Base-by-base conservation (phyloP, 768 basidiomycete species). In the Termitomyces sp. region DNA sequence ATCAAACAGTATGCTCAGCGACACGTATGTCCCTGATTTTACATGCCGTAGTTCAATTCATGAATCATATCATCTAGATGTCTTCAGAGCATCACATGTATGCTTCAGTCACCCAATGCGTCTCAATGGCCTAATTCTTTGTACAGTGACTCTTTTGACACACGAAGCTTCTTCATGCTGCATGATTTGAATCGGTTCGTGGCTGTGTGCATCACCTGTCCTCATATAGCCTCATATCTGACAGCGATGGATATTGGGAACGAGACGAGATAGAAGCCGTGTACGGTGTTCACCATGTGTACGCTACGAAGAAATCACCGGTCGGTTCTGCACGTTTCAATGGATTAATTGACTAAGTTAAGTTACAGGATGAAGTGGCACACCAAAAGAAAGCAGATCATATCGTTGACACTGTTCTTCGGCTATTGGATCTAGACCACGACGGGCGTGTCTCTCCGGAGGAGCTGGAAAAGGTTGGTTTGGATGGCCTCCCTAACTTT, bases 261-360 rank as follows among this genome's bases (percentile, higher is more conserved):
- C 77, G 78, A 58, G 86, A 86, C 55, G 96, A 99, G 70, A 89
- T 99, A 59, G 90, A 97, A 71, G 94, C 94, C 20, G 85, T 99
- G 39, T 99, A 99, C 63, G 96, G 96, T 54, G 88, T 98, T 8
- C 94, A 97, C 70, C 95, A 98, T 66, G 80, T 93, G 56, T 92
- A 88, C 69, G 90, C 87, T 45, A 87, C 87, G 76, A 87, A 87
- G 74, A 83, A 88, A 72, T 90, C 86, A 33, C 87, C 84, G 79
- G 89, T 81, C 57, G 0, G 45, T 45, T 22, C 16, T 56, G 37
- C 41, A 28, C 20, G n/a, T 41, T 26, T 28, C 26, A 24, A 37
- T 16, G 6, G n/a, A 41, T 56, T 8, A n/a, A 12, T 18, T n/a
- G 6, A 37, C 28, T 41, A 49, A 56, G 34, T 54, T 46, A 22